Evolutionary conservation across 192 early-diverging fungal genomes (phyloP).

Genomic region (Cladochytrium replicatum): DNA sequence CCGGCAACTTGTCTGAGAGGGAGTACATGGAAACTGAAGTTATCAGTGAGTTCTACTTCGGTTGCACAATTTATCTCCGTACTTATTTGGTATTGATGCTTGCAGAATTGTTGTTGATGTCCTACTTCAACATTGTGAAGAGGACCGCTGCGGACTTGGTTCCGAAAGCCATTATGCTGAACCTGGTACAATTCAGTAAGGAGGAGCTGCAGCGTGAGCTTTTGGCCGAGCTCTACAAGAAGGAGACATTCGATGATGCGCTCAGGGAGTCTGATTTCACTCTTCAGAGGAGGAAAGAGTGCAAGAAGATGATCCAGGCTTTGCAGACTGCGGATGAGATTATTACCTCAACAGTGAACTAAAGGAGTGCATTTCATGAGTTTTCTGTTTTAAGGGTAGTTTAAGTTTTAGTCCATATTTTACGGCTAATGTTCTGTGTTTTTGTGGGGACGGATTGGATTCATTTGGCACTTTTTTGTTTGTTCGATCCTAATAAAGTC

Average conservation of each 20-base stretch:
- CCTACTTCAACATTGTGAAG: constrained; percentile 99
- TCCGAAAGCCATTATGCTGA: constrained; percentile 98
- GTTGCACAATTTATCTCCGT: neutral
- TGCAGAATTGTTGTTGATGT: constrained; percentile 82
- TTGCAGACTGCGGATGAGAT: constrained; percentile 76
- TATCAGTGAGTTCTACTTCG: constrained; percentile 75
- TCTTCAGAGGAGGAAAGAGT: constrained; percentile 81
- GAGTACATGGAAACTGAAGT: constrained; percentile 98
- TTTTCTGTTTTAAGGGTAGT: too few relatives aligned
- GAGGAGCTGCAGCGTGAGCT: constrained; percentile 93
- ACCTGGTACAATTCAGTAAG: constrained; percentile 81
- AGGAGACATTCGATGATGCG: constrained; percentile 83
- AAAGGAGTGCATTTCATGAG: too few relatives aligned
- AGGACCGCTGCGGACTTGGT: constrained; percentile 94
- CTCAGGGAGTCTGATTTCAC: constrained; percentile 94
- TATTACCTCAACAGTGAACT: too few relatives aligned
- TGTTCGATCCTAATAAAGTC: too few relatives aligned
- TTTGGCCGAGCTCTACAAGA: constrained; percentile 92
- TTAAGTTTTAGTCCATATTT: too few relatives aligned
- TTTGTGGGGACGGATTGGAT: too few relatives aligned
- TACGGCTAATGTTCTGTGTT: too few relatives aligned
- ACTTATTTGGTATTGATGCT: neutral
- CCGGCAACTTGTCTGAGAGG: constrained; percentile 90
- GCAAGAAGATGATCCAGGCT: constrained; percentile 96
- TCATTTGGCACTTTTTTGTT: too few relatives aligned